These are phyloP conservation scores for Epichloe elymi DNA, from an alignment of 2,329 filamentous ascomycete genomes.

Conservation along the genomic window DNA sequence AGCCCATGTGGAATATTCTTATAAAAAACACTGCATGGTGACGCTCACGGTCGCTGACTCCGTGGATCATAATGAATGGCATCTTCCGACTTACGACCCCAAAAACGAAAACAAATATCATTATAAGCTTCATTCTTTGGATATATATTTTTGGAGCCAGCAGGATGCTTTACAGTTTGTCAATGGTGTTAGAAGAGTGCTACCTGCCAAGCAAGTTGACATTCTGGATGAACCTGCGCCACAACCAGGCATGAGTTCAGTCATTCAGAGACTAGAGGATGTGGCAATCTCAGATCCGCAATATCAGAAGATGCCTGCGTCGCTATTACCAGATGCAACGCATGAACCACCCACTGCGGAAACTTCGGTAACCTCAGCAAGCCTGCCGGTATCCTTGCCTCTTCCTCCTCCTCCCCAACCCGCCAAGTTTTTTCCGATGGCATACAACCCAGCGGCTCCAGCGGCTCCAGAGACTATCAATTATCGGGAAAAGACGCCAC, in stretches of 20 bases:
- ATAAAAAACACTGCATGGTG: slow-evolving; percentile 60
- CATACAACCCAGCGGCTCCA: slow-evolving; percentile 70
- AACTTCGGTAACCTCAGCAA: not conserved
- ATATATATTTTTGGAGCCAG: slow-evolving; percentile 70
- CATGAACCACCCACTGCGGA: slow-evolving; percentile 8
- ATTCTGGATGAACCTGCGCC: slow-evolving; percentile 51
- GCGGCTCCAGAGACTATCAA: slow-evolving; percentile 58
- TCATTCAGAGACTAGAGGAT: slow-evolving; percentile 62
- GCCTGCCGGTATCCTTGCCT: slow-evolving; percentile 10
- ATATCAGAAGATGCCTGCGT: slow-evolving; percentile 20
- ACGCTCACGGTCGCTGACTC: slow-evolving; percentile 49
- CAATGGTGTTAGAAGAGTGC: slow-evolving; percentile 50
- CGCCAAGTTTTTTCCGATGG: slow-evolving; percentile 47
- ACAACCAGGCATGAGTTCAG: slow-evolving; percentile 45
- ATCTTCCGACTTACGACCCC: slow-evolving; percentile 59
- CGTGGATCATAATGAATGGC: slow-evolving; percentile 51
- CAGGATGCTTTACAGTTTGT: slow-evolving; percentile 59
- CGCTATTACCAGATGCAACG: slow-evolving; percentile 7
- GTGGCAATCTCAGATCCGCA: slow-evolving; percentile 51
- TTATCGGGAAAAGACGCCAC: slow-evolving; percentile 69
- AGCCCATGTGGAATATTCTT: slow-evolving; percentile 53
- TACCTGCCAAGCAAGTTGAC: slow-evolving; percentile 47
- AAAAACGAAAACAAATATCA: slow-evolving; percentile 66
- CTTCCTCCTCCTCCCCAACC: slow-evolving; percentile 16
- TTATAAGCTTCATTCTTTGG: slow-evolving; percentile 62